Percentiles rank a stretch among this genome's conserved stretches.
Conservation (phyloP, 163 green algal species). For the Volvox carteri region DNA sequence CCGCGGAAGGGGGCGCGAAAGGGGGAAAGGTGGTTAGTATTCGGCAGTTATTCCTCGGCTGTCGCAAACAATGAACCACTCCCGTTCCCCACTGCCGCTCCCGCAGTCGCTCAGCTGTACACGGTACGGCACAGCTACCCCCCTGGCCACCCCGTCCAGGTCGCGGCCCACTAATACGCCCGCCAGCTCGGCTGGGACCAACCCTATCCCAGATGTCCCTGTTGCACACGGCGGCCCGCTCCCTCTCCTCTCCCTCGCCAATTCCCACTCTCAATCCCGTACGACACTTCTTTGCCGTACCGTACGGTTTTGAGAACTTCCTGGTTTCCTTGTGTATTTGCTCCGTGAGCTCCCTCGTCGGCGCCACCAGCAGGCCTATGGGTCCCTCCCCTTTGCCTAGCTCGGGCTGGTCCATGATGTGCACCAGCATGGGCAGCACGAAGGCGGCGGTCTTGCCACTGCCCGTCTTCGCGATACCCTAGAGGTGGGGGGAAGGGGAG, state of each 20-base stretch:
- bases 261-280: not conserved
- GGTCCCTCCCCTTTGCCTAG: constrained; percentile 85
- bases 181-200: too few species aligned
- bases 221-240: too few species aligned
- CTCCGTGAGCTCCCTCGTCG: constrained; percentile 95
- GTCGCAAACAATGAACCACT: too few species aligned
- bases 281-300: constrained; percentile 23
- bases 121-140: too few species aligned
- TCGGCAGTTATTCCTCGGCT: too few species aligned
- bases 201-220: too few species aligned
- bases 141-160: too few species aligned
- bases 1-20: not conserved
- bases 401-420: constrained; percentile 91
- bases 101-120: too few species aligned
- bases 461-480: constrained; percentile 90
- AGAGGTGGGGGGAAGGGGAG: not conserved
- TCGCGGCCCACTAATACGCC: too few species aligned
- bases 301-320: constrained; percentile 73
- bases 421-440: constrained; percentile 90
- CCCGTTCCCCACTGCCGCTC: too few species aligned
- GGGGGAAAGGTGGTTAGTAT: not conserved
- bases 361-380: constrained; percentile 88
- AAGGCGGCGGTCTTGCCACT: constrained; percentile 93
- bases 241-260: not conserved
- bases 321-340: constrained; percentile 95